phyloP scores from a whole-genome alignment of 352 stramenopile genomes.

The Phytophthora vignae region DNA sequence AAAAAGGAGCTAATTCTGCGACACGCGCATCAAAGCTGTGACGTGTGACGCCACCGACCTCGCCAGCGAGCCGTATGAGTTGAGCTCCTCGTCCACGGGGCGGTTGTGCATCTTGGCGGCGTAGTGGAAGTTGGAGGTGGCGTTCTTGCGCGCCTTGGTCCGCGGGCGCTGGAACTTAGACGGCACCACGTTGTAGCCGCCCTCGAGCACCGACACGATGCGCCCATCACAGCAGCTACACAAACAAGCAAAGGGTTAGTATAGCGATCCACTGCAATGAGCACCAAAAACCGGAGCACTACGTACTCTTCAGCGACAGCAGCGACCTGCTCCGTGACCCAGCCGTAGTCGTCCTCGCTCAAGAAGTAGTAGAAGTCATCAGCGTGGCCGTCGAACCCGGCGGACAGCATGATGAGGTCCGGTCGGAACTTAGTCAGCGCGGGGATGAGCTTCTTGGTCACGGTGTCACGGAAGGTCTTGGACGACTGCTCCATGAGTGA shows the following conservation, averaged over 20 bases:
- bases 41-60: conserved; percentile 72
- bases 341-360: conserved; percentile 88
- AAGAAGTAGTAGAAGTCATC: conserved; percentile 83
- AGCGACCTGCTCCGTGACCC: conserved; percentile 85
- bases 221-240: conserved; percentile 88
- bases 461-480: conserved; percentile 52
- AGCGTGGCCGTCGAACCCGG: conserved; percentile 71
- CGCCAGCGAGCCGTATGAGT: conserved; percentile 62
- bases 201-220: conserved; percentile 96
- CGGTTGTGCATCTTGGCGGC: conserved; percentile 59
- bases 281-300: background rate
- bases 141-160: conserved; percentile 34
- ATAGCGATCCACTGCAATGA: background rate
- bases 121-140: conserved; percentile 63
- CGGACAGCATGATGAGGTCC: conserved; percentile 76
- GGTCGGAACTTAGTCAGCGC: conserved; percentile 57
- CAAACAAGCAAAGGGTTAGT: conserved; percentile 8
- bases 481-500: conserved; percentile 60
- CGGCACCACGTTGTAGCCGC: conserved; percentile 89
- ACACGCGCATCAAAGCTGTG: conserved; percentile 54
- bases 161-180: conserved; percentile 52
- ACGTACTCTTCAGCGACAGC: conserved; percentile 93
- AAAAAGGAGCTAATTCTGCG: conserved; percentile 34
- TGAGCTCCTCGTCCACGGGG: conserved; percentile 63
- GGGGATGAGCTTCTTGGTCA: conserved; percentile 54